These are phyloP conservation scores for Umbellularia californica DNA, from an alignment of 164 flowering plant species.

Conservation along the genomic window DNA sequence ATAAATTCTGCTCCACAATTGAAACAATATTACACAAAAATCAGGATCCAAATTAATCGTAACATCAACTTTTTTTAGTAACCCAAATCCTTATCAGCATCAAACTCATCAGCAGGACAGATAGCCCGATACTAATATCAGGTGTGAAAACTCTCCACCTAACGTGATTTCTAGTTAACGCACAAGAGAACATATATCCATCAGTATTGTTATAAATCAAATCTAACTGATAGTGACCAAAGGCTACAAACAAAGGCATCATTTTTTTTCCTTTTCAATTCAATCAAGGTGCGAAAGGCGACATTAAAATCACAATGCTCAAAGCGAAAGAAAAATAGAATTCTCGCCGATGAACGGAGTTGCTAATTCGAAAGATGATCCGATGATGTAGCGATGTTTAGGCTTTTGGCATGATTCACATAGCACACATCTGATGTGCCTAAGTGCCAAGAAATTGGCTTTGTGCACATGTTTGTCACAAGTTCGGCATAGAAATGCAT, in stretches of 20 bases:
- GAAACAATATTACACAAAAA: too few species aligned
- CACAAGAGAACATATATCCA: neutral
- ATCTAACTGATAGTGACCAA: neutral
- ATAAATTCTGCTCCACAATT: too few species aligned
- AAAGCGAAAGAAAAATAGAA: slow-evolving; percentile 29
- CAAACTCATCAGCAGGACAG: too few species aligned
- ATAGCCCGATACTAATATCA: too few species aligned
- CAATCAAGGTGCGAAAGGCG: neutral
- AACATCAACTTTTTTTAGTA: too few species aligned
- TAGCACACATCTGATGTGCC: slow-evolving; percentile 46
- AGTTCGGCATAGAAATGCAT: slow-evolving; percentile 42
- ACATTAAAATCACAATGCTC: slow-evolving; percentile 5
- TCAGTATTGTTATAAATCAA: neutral
- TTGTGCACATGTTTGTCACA: slow-evolving; percentile 49
- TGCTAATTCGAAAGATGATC: slow-evolving; percentile 28
- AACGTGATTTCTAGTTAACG: neutral
- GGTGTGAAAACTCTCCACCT: neutral
- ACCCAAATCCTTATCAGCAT: too few species aligned
- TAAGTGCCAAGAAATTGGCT: slow-evolving; percentile 50
- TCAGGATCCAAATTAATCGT: too few species aligned
- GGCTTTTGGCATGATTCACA: slow-evolving; percentile 37
- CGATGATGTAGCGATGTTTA: slow-evolving; percentile 36
- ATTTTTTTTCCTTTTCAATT: too few species aligned
- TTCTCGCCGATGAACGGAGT: slow-evolving; percentile 26
- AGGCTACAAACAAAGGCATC: neutral